A percentile compares a stretch with the other conserved stretches of the same genome.
phyloP scores from a whole-genome alignment of 257 asterid genomes.

The Jasminum sambac region DNA sequence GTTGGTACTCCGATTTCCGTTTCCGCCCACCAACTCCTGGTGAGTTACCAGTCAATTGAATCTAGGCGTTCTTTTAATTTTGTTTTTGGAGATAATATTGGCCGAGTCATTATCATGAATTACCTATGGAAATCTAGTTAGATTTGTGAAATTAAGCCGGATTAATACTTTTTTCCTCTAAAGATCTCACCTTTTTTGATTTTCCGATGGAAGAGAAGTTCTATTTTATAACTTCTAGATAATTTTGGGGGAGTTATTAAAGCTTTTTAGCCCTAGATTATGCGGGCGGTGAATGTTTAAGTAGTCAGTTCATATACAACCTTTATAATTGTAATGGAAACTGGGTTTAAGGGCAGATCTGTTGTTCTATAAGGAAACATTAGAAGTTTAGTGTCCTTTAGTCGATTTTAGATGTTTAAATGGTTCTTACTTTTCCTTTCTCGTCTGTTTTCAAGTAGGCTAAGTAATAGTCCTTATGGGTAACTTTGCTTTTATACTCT shows the following conservation, averaged over 20 bases:
- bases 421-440: background rate
- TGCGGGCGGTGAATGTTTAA: conserved; percentile 12
- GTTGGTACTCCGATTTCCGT: conserved; percentile 72
- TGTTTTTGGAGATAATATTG: background rate
- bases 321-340: conserved; percentile 15
- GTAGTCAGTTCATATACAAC: background rate
- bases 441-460: background rate
- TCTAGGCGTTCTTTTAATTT: background rate
- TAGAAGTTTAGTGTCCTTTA: conserved; percentile 14
- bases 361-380: conserved; percentile 19
- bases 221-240: conserved; percentile 6
- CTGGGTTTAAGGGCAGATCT: conserved; percentile 47
- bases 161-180: background rate
- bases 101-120: background rate
- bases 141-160: background rate
- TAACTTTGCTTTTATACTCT: background rate
- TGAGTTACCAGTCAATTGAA: conserved; percentile 28
- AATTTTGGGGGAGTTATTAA: background rate
- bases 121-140: background rate
- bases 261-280: background rate
- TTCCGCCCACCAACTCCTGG: conserved; percentile 67
- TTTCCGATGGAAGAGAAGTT: conserved; percentile 9
- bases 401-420: background rate
- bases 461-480: background rate
- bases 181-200: background rate